A percentile compares a stretch with the other conserved stretches of the same genome.
phyloP scores from a whole-genome alignment of 2,329 filamentous ascomycete genomes.

The Neopestalotiopsis rosae region DNA sequence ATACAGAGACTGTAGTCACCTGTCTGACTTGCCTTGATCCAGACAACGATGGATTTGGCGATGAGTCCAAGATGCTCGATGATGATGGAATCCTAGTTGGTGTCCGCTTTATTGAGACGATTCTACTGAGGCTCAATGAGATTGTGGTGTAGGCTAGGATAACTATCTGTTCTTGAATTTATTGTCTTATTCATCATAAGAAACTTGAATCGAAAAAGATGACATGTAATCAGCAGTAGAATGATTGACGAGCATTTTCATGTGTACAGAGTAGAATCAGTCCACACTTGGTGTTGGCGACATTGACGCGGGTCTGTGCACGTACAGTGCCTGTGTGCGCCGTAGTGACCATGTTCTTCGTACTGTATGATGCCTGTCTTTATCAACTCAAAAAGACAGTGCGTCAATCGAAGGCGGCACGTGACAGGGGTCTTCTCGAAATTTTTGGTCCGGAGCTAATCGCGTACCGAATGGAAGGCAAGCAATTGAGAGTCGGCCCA shows the following conservation, averaged over 20 bases:
- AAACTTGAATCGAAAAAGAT: too few species aligned
- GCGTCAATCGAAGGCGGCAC: not conserved
- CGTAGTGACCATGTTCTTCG: not conserved
- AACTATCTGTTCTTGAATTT: not conserved
- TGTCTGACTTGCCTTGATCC: slow-evolving; percentile 42
- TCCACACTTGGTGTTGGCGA: not conserved
- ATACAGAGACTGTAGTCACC: slow-evolving; percentile 35
- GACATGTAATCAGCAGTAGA: too few species aligned
- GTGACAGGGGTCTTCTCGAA: slow-evolving; percentile 18
- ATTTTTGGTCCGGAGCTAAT: slow-evolving; percentile 15
- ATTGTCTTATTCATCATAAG: too few species aligned
- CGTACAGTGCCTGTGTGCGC: not conserved
- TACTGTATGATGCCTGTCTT: not conserved
- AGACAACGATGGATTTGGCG: slow-evolving; percentile 33
- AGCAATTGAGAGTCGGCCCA: slow-evolving; percentile 7
- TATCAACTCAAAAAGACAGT: not conserved
- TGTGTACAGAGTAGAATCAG: too few species aligned
- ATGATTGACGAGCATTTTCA: too few species aligned
- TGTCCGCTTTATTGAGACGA: slow-evolving; percentile 33
- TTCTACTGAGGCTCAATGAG: not conserved
- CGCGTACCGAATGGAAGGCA: not conserved
- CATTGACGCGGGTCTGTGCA: not conserved
- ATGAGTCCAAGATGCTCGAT: slow-evolving; percentile 34
- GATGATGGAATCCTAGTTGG: slow-evolving; percentile 36
- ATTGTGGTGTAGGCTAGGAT: not conserved